Evolutionary conservation across 192 early-diverging fungal species (phyloP).

Genomic region (Dissophora globulifera): DNA sequence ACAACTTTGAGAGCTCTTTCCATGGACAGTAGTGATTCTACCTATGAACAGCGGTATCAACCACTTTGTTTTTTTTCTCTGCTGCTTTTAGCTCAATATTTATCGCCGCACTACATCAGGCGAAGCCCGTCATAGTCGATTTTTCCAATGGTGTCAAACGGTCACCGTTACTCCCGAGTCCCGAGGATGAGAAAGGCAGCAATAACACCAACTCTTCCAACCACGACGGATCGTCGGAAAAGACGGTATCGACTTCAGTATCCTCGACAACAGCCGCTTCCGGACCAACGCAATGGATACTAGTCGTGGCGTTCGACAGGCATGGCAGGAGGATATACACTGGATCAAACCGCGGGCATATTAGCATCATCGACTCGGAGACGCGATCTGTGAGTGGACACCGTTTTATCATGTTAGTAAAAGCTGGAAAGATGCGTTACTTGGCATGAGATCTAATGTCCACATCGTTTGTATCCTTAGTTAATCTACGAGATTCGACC

Average conservation of each 20-base stretch:
- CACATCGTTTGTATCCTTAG: no score
- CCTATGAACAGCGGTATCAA: conserved; percentile 38
- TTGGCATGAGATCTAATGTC: no score
- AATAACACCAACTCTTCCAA: no score
- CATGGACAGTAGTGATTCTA: conserved; percentile 48
- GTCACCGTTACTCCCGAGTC: conserved; percentile 14
- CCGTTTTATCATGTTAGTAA: neutral
- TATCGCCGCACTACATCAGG: conserved; percentile 62
- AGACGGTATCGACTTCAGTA: conserved; percentile 20
- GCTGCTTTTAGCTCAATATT: conserved; percentile 61
- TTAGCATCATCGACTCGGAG: conserved; percentile 69
- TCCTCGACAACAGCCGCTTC: neutral
- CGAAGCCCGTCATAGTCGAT: conserved; percentile 59
- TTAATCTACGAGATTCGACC: conserved; percentile 43
- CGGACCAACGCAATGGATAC: conserved; percentile 22
- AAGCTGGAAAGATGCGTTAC: neutral
- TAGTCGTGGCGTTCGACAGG: conserved; percentile 50
- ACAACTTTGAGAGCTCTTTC: no score
- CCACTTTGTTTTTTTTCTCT: conserved; percentile 54
- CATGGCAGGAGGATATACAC: conserved; percentile 67
- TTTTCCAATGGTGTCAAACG: conserved; percentile 50
- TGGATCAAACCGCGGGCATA: conserved; percentile 74
- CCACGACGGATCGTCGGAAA: conserved; percentile 4
- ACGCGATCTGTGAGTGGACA: conserved; percentile 57
- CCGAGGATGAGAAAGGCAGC: neutral